phyloP scores from a whole-genome alignment of 208 protist genomes.

The Leptomonas seymouri region DNA sequence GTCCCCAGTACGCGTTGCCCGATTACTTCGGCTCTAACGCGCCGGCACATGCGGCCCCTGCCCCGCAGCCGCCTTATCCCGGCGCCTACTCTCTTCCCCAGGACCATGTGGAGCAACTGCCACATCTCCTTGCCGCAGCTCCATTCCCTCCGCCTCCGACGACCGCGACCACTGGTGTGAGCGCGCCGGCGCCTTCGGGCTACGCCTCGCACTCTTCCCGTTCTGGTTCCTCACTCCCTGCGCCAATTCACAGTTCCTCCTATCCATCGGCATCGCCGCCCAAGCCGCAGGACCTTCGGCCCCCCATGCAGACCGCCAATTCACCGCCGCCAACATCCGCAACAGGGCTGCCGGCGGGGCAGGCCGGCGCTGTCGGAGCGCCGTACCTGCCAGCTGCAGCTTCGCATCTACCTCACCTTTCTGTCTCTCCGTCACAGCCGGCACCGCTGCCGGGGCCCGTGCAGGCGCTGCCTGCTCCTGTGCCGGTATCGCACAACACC shows the following conservation, averaged over 20 bases:
- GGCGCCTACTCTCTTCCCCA: background rate
- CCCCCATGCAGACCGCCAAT: background rate
- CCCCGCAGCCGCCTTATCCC: conserved; percentile 7
- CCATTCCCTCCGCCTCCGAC: conserved; percentile 7
- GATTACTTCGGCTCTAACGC: conserved; percentile 55
- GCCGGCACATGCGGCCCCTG: no score
- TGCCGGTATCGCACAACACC: background rate
- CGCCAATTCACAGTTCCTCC: conserved; percentile 1
- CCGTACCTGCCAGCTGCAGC: conserved; percentile 11
- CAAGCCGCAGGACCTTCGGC: background rate
- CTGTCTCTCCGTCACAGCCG: conserved; percentile 9
- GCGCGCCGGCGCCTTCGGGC: background rate
- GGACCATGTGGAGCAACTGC: background rate
- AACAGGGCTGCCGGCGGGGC: background rate
- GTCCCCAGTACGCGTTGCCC: conserved; percentile 70
- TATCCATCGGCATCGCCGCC: conserved; percentile 1
- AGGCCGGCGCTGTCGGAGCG: background rate
- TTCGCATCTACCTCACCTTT: background rate
- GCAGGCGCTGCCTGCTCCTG: no score
- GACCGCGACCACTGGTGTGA: background rate
- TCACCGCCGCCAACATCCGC: background rate
- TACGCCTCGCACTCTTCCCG: conserved; percentile 1
- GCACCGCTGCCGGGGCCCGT: background rate
- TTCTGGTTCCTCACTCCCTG: conserved; percentile 7
- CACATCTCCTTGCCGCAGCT: background rate